Evolutionary conservation across 164 flowering plant genomes (phyloP).

Genomic region (Buxus sempervirens): DNA sequence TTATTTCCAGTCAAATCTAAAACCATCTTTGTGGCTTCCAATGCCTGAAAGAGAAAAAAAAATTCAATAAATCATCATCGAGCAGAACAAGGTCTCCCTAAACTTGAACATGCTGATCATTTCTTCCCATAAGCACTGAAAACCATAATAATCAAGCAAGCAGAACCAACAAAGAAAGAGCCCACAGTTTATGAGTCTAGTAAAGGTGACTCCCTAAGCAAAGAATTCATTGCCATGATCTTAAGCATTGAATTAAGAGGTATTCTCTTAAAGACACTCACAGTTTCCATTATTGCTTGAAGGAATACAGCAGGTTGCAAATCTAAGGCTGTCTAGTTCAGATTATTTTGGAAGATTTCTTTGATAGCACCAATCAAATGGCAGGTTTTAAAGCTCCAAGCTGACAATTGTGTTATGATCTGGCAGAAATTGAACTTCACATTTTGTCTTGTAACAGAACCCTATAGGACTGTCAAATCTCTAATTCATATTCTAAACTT

Average conservation of each 20-base stretch:
- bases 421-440: too few species aligned
- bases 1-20: conserved; percentile 55
- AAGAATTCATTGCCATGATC: not conserved
- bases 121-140: not conserved
- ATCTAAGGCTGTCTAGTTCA: not conserved
- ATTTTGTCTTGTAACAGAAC: too few species aligned
- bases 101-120: not conserved
- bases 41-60: conserved; percentile 43
- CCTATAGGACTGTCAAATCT: too few species aligned
- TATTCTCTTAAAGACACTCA: not conserved
- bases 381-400: not conserved
- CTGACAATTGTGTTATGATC: not conserved
- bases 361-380: not conserved
- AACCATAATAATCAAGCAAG: not conserved
- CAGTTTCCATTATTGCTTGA: not conserved
- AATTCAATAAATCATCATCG: not conserved
- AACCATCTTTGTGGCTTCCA: conserved; percentile 76
- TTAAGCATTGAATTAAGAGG: too few species aligned
- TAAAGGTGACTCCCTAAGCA: not conserved
- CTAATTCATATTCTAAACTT: too few species aligned
- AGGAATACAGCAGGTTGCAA: not conserved
- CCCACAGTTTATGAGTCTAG: not conserved
- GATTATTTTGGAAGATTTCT: not conserved
- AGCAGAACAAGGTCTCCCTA: conserved; percentile 1
- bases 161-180: not conserved